Conservation (phyloP, 2,329 filamentous ascomycete species). For the Stagonosporopsis chrysanthemi region DNA sequence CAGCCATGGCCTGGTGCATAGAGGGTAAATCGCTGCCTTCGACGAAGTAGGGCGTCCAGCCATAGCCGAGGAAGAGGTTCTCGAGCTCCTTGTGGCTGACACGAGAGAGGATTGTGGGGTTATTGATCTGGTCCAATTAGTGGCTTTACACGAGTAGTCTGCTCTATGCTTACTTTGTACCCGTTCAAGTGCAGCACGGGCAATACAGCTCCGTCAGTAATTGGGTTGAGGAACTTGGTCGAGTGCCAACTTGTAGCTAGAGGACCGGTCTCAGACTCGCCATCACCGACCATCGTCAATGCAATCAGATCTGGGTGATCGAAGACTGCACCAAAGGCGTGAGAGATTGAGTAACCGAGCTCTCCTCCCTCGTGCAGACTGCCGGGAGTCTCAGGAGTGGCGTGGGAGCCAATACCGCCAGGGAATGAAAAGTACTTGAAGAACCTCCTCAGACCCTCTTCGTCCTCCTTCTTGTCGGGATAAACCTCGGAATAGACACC, state of each 20-base stretch:
- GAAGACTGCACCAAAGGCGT: constrained; percentile 79
- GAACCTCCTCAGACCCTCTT: constrained; percentile 74
- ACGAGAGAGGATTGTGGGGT: constrained; percentile 69
- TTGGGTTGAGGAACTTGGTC: constrained; percentile 82
- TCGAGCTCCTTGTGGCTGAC: constrained; percentile 77
- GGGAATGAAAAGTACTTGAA: constrained; percentile 87
- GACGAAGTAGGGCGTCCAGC: constrained; percentile 82
- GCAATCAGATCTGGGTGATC: constrained; percentile 78
- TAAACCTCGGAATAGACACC: constrained; percentile 81
- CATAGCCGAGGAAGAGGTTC: constrained; percentile 74
- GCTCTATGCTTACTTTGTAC: constrained; percentile 70
- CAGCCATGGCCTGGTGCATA: constrained; percentile 85
- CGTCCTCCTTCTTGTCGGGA: constrained; percentile 73
- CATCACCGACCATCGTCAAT: constrained; percentile 80
- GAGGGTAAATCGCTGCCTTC: constrained; percentile 75
- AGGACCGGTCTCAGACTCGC: constrained; percentile 82
- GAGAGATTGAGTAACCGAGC: constrained; percentile 80
- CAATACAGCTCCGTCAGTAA: constrained; percentile 78
- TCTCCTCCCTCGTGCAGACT: constrained; percentile 82
- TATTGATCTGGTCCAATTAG: constrained; percentile 36
- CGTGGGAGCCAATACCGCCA: constrained; percentile 78
- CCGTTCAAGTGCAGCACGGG: constrained; percentile 81
- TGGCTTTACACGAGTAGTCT: not conserved
- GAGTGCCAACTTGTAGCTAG: constrained; percentile 82
- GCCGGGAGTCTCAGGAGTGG: constrained; percentile 79